phyloP scores from a whole-genome alignment of 2,329 filamentous ascomycete species.

The Fusarium oxysporum region DNA sequence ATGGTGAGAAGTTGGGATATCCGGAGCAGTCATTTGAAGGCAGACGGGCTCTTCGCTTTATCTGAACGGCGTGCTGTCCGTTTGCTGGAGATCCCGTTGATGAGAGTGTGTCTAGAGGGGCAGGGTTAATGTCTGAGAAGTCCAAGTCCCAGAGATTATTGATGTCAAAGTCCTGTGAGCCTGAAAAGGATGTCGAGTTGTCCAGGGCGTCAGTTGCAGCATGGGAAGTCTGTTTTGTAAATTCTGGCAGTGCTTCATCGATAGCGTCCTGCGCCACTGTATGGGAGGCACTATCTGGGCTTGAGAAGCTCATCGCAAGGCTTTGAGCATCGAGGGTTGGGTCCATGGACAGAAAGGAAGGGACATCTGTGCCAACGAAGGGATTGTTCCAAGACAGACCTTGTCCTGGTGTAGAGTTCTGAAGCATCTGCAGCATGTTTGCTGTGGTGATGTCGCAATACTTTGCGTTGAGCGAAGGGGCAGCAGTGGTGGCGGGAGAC shows the following conservation, averaged over 20 bases:
- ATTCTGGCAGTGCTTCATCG: not conserved
- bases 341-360: not conserved
- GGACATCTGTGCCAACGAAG: not conserved
- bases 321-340: not conserved
- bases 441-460: not conserved
- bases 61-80: fast-evolving
- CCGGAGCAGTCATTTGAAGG: not conserved
- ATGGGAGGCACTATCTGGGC: not conserved
- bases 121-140: not conserved
- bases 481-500: fast-evolving
- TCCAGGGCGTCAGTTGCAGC: not conserved
- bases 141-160: not conserved
- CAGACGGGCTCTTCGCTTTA: not conserved
- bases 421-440: not conserved
- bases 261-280: fast-evolving
- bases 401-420: not conserved
- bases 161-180: not conserved
- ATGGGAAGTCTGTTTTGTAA: fast-evolving
- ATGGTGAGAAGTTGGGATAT: not conserved
- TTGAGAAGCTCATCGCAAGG: not conserved
- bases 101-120: fast-evolving
- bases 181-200: not conserved
- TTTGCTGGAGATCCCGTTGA: not conserved
- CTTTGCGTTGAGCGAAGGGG: not conserved
- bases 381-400: not conserved